Conservation (phyloP, 768 basidiomycete genomes). For the Leccinum olivaceopallidum region DNA sequence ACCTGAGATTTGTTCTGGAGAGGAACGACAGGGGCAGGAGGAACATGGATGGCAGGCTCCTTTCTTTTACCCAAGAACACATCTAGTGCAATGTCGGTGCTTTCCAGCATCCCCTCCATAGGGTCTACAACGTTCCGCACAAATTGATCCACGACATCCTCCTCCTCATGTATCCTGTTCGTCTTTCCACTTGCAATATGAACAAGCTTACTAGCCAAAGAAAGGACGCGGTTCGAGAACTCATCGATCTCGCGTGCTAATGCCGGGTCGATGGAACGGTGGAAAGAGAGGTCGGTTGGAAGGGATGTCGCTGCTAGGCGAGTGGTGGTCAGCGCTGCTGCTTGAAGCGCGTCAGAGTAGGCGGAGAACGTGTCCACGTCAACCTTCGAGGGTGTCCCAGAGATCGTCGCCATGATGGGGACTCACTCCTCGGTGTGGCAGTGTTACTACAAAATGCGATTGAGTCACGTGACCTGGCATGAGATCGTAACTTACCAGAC, state of each 20-base stretch:
- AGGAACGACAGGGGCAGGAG: slow-evolving; percentile 33
- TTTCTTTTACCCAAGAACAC: slow-evolving; percentile 71
- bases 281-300: slow-evolving; percentile 81
- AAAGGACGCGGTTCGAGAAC: slow-evolving; percentile 65
- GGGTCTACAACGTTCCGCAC: slow-evolving; percentile 75
- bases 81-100: slow-evolving; percentile 84
- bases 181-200: slow-evolving; percentile 43
- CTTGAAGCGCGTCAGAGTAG: slow-evolving; percentile 60
- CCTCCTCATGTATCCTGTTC: slow-evolving; percentile 55
- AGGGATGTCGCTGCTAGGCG: slow-evolving; percentile 56
- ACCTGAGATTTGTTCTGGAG: slow-evolving; percentile 36
- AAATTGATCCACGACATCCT: slow-evolving; percentile 86
- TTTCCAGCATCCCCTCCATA: slow-evolving; percentile 84
- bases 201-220: slow-evolving; percentile 65
- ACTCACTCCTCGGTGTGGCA: neutral
- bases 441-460: neutral
- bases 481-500: neutral
- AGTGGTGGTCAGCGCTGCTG: slow-evolving; percentile 61
- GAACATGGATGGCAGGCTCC: slow-evolving; percentile 60
- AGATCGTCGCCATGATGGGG: slow-evolving; percentile 14
- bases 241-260: slow-evolving; percentile 72
- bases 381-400: slow-evolving; percentile 8
- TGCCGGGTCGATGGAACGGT: slow-evolving; percentile 77
- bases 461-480: slow-evolving; percentile 15
- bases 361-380: slow-evolving; percentile 43